A percentile compares a stretch with the other conserved stretches of the same genome.
Evolutionary conservation across 306 rosid species (phyloP).

Genomic region (Abrus pulchellus): DNA sequence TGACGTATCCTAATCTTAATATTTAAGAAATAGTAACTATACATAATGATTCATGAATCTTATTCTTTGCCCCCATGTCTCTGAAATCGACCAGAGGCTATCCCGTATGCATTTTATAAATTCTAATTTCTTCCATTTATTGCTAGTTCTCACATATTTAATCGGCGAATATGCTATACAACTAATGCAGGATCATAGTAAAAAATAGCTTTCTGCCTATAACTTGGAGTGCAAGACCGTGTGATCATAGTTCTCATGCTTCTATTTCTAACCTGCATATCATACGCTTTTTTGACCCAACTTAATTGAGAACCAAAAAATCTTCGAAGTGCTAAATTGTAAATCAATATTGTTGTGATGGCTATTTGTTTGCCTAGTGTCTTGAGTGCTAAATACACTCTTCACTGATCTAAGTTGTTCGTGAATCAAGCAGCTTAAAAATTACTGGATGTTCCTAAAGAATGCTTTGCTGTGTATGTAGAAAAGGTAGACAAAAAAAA

Average conservation of each 20-base stretch:
- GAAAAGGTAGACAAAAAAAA: too few relatives aligned
- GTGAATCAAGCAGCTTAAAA: too few relatives aligned
- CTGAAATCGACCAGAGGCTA: too few relatives aligned
- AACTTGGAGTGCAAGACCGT: conserved; percentile 33
- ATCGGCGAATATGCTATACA: too few relatives aligned
- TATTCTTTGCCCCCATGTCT: not conserved
- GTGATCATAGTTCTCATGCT: conserved; percentile 27
- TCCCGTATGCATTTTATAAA: too few relatives aligned
- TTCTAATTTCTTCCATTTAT: too few relatives aligned
- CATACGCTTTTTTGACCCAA: conserved; percentile 1
- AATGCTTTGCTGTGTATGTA: too few relatives aligned
- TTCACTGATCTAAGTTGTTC: conserved; percentile 27
- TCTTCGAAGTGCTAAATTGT: too few relatives aligned
- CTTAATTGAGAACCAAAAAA: not conserved
- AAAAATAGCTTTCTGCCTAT: not conserved
- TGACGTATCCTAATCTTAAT: not conserved
- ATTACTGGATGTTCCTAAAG: too few relatives aligned
- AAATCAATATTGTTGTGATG: not conserved
- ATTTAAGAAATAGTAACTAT: not conserved
- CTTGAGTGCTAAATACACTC: conserved; percentile 45
- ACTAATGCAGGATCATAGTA: too few relatives aligned
- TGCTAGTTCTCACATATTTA: too few relatives aligned
- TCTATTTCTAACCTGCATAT: conserved; percentile 3
- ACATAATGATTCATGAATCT: not conserved
- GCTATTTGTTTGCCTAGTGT: conserved; percentile 46